These are phyloP conservation scores for Panus rudis DNA, from an alignment of 768 basidiomycete species.

Conservation along the genomic window DNA sequence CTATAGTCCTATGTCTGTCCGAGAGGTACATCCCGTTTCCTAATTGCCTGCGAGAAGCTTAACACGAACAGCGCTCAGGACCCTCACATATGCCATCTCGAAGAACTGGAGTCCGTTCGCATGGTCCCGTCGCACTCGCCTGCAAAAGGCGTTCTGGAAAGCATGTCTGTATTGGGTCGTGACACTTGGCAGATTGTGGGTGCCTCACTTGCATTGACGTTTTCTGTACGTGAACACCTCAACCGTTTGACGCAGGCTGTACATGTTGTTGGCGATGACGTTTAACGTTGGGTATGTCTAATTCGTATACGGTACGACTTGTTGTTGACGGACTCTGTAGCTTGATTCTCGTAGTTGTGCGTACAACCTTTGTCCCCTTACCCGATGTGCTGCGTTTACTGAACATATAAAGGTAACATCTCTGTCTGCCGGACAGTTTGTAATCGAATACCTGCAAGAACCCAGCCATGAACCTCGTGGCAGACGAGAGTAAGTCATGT, in stretches of 20 bases:
- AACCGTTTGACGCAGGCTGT: constrained; percentile 35
- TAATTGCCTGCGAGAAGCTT: background rate
- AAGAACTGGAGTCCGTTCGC: constrained; percentile 40
- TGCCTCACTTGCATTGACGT: constrained; percentile 4
- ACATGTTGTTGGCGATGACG: constrained; percentile 72
- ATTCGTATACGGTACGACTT: background rate
- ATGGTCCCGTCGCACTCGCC: constrained; percentile 32
- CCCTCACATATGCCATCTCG: constrained; percentile 42
- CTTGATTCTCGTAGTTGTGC: constrained; percentile 43
- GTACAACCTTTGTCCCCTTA: constrained; percentile 11
- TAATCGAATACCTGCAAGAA: constrained; percentile 36
- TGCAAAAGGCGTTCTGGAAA: constrained; percentile 45
- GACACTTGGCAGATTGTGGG: constrained; percentile 59
- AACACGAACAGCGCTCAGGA: constrained; percentile 32
- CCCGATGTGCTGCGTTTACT: no score
- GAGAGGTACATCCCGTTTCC: constrained; percentile 44
- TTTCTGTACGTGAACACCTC: constrained; percentile 5
- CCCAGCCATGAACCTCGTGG: background rate
- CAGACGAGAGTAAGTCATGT: constrained; percentile 10
- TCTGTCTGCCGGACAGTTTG: constrained; percentile 52
- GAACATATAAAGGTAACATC: constrained; percentile 39
- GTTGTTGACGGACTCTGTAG: constrained; percentile 21
- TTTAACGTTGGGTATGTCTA: constrained; percentile 57
- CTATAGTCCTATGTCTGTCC: constrained; percentile 38
- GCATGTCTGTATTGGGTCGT: constrained; percentile 47